Base-by-base conservation (phyloP, 768 basidiomycete genomes). In the Boletus rex-veris region DNA sequence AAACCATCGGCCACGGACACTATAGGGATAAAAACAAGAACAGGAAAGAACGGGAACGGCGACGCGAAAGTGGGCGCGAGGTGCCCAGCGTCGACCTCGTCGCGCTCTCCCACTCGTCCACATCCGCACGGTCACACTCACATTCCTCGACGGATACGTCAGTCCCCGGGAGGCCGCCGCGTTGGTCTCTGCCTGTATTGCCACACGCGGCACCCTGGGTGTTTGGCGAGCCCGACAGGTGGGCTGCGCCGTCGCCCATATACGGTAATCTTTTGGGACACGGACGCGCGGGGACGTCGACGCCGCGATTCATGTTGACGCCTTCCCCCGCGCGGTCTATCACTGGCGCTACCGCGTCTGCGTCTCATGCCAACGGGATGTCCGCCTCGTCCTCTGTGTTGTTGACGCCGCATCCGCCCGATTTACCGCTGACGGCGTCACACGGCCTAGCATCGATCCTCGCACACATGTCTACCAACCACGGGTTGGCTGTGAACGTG, bases 381-480 rank as follows among this genome's bases (percentile, higher is more conserved):
- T 7, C 18, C 5, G 2, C 10, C 0, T 7, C 45, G 3, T 10
- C 43, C 2, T 15, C 43, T 0, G 1, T 28, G n/a, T n/a, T 45
- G 5, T 30, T 57, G 15, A 3, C 31, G 4, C 56, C 58, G 0
- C 61, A 67, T 21, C 45, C 55, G 0, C 10, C 46, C 0, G 68
- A 69, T 19, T 1, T 68, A 3, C 18, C 52, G 26, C 16, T 71
- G 5, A 35, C 50, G 12, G 47, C 58, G 0, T 42, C 55, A 9
- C 58, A 71, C 7, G 76, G 75, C 3, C 61, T 75, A 14, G 59
- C 62, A 7, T 53, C 62, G 41, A 59, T 71, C 15, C 55, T 82
- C 3, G 59, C 66, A 10, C 64, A 63, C 52, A 78, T 84, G 68
- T 73, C 77, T 1, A 59, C 67, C 18, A 77, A 78, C 31, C 77